Percentiles rank a stretch among this genome's conserved stretches.
phyloP scores from a whole-genome alignment of 2,329 filamentous ascomycete genomes.

The Apiospora kogelbergensis region DNA sequence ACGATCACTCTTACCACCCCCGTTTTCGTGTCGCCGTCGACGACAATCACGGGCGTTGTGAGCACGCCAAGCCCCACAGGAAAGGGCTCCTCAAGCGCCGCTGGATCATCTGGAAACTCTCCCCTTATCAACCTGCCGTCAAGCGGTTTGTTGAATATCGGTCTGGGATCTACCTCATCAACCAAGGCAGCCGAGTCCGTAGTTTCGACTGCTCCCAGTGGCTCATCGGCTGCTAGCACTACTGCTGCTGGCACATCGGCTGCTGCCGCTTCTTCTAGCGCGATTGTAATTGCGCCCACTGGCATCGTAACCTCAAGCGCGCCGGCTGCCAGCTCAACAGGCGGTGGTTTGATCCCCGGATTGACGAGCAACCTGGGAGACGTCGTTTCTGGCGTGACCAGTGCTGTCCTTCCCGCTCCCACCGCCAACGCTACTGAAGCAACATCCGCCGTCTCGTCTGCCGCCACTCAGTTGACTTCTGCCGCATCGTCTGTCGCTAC shows the following conservation, averaged over 20 bases:
- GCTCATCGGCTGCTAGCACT: background rate
- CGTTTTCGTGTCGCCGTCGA: constrained; percentile 12
- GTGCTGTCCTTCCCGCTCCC: constrained; percentile 4
- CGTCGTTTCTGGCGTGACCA: constrained; percentile 13
- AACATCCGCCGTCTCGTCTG: background rate
- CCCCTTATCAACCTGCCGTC: background rate
- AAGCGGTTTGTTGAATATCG: background rate
- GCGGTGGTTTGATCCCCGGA: background rate
- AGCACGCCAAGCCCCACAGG: background rate
- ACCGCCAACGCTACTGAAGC: constrained; percentile 5
- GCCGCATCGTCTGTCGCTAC: background rate
- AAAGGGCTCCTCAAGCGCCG: background rate
- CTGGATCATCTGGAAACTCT: background rate
- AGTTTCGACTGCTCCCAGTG: background rate
- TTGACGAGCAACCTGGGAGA: background rate
- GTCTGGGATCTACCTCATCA: background rate
- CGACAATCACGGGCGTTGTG: constrained; percentile 13
- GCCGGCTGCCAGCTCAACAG: background rate
- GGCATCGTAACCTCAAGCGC: background rate
- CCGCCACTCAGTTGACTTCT: background rate
- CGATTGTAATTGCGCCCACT: background rate
- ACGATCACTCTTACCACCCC: constrained; percentile 3
- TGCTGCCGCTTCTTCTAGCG: background rate
- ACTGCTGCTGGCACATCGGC: no score
- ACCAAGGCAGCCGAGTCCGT: background rate